Percentiles rank a stretch among this genome's conserved stretches.
Conservation (phyloP, 257 asterid species). For the Penstemon newberryi region DNA sequence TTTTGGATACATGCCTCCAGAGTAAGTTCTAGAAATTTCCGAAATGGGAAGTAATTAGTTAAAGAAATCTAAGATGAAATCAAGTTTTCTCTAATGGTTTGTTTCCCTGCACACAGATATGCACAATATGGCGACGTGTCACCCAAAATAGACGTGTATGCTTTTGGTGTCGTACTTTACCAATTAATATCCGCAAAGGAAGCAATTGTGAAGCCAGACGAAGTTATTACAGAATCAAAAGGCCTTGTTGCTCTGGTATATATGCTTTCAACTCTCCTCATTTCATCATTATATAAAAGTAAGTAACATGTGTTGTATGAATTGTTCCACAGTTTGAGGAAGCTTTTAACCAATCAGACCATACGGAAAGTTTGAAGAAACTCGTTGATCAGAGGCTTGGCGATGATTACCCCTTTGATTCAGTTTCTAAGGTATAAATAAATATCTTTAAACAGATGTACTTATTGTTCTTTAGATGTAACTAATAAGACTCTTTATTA, state of each 20-base stretch:
- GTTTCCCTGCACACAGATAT: constrained; percentile 41
- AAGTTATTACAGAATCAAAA: constrained; percentile 56
- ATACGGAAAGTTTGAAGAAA: constrained; percentile 45
- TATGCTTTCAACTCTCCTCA: neutral
- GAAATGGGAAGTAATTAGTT: too few relatives aligned
- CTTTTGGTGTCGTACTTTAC: constrained; percentile 83
- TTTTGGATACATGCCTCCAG: constrained; percentile 92
- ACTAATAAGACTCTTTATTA: neutral
- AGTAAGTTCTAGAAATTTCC: constrained; percentile 40
- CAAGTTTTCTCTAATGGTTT: neutral
- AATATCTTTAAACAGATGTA: neutral
- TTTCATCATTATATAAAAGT: neutral
- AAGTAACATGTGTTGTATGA: neutral
- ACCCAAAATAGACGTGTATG: constrained; percentile 73
- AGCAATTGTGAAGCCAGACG: constrained; percentile 65
- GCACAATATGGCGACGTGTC: constrained; percentile 87
- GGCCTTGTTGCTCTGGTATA: constrained; percentile 77
- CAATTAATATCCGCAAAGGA: constrained; percentile 74
- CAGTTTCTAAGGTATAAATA: constrained; percentile 59
- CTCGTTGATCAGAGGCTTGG: constrained; percentile 78
- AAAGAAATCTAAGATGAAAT: too few relatives aligned
- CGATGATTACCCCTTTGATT: constrained; percentile 60
- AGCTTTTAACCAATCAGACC: constrained; percentile 51
- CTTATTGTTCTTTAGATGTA: neutral
- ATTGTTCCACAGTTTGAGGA: constrained; percentile 64